Conservation (phyloP, 1,284 basidiomycete genomes). For the Apiotrichum porosum region DNA sequence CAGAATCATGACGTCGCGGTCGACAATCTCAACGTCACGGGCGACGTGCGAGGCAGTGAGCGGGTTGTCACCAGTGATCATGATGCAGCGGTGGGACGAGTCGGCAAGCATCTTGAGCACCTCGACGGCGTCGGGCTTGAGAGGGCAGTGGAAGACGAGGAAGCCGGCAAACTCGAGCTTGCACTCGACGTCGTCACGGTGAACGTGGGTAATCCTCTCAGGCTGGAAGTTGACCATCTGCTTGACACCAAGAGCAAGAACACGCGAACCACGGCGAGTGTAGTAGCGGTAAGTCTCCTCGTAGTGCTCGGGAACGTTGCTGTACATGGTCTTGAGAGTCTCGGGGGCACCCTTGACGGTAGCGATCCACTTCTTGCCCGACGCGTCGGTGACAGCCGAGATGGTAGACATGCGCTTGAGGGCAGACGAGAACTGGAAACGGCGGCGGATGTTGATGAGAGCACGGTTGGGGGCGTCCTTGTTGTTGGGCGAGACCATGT, state of each 20-base stretch:
- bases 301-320: slow-evolving; percentile 66
- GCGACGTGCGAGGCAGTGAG: slow-evolving; percentile 92
- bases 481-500: slow-evolving; percentile 61
- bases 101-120: slow-evolving; percentile 87
- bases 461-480: slow-evolving; percentile 57
- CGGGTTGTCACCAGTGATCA: slow-evolving; percentile 97
- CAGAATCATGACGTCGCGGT: slow-evolving; percentile 83
- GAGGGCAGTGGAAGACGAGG: slow-evolving; percentile 91
- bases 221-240: slow-evolving; percentile 66
- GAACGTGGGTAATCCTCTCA: slow-evolving; percentile 76
- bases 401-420: slow-evolving; percentile 94
- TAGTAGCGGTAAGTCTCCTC: slow-evolving; percentile 91
- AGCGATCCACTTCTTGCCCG: slow-evolving; percentile 46
- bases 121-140: slow-evolving; percentile 86
- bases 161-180: slow-evolving; percentile 78
- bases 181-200: slow-evolving; percentile 73
- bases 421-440: slow-evolving; percentile 93
- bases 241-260: slow-evolving; percentile 81
- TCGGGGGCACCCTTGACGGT: slow-evolving; percentile 93
- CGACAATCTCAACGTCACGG: slow-evolving; percentile 88
- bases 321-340: slow-evolving; percentile 83
- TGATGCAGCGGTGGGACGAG: slow-evolving; percentile 92
- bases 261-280: slow-evolving; percentile 82
- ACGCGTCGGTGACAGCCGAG: slow-evolving; percentile 57
- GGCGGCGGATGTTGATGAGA: slow-evolving; percentile 69